A percentile compares a stretch with the other conserved stretches of the same genome.
Evolutionary conservation across 371 early-diverging fungal genomes (phyloP).

Genomic region (Lichtheimia corymbifera): DNA sequence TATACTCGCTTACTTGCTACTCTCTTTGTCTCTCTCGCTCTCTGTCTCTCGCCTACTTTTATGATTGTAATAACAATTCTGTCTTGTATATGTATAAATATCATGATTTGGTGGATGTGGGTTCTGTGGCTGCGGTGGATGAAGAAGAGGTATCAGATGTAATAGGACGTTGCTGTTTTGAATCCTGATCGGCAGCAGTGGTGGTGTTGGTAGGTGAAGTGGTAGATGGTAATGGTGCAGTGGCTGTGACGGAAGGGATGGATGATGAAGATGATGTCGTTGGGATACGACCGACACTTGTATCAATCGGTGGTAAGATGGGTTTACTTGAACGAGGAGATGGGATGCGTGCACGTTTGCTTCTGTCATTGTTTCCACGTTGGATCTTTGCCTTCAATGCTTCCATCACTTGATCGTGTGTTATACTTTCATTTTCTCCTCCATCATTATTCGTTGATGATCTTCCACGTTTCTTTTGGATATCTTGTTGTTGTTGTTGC

Average conservation of each 20-base stretch:
- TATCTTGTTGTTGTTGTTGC: neutral
- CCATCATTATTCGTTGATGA: neutral
- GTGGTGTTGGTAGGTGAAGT: neutral
- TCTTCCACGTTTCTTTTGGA: neutral
- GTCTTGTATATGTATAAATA: neutral
- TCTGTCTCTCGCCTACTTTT: conserved; percentile 3
- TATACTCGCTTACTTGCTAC: neutral
- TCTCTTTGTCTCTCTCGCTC: too few relatives aligned
- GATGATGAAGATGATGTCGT: conserved; percentile 9
- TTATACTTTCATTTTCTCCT: conserved; percentile 11
- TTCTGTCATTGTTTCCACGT: conserved; percentile 18
- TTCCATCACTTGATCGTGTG: conserved; percentile 48
- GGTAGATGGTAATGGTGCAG: neutral
- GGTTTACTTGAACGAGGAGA: conserved; percentile 29
- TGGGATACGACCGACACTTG: conserved; percentile 25
- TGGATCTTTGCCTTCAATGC: conserved; percentile 49
- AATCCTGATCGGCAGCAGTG: neutral
- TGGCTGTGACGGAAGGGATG: neutral
- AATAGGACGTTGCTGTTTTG: neutral
- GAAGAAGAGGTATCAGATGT: neutral
- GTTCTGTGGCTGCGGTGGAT: conserved; percentile 2
- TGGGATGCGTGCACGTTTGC: conserved; percentile 7
- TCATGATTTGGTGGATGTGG: neutral
- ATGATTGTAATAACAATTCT: neutral
- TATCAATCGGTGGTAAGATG: conserved; percentile 40